Evolutionary conservation across 106 monocot genomes (phyloP), one percentile per base, ranked within the genome.

Genomic region (Platanthera guangdongensis): DNA sequence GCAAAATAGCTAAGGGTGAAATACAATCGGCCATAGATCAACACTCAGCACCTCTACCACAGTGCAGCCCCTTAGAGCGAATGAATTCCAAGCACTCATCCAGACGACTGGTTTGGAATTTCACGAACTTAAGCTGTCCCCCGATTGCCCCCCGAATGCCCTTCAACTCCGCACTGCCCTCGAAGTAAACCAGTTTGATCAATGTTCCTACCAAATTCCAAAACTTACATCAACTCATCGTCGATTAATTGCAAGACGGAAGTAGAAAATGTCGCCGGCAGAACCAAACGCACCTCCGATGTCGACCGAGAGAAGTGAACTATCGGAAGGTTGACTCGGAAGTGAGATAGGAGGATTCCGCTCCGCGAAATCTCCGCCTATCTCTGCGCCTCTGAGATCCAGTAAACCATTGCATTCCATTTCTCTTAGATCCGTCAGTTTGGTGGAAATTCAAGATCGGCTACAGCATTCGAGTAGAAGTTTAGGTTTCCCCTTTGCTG

Each of bases 41-140:
- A 39, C 10, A 3, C 6, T 11, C 28, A 46, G 5, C 47, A 70
- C 70, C 70, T 70, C 70, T 78, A 22, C 72, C 54, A 51, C 10
- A 18, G 22, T 81, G 64, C 63, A 87, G 83, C 49, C 74, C 79
- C 59, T 87, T 83, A 7, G 79, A 76, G 62, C 62, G 73, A 48
- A 90, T 85, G 57, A 90, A 90, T 19, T 85, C 81, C 64, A 90
- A 68, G 84, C 90, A 90, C 39, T 90, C 81, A 50, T 90, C 82
- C 47, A 90, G 83, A 5, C 63, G 52, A 59, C 87, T 78, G 16
- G 83, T 85, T 52, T 90, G 73, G 50, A 90, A 90, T 79, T 83
- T 90, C 12, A 81, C 75, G 65, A 90, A 90, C 57, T 57, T 80
- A 7, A 90, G 81, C 76, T 81, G 69, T 68, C 87, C 90, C 49